Base-by-base conservation (phyloP, 2,329 filamentous ascomycete species). In the Paradendryphiella salina region DNA sequence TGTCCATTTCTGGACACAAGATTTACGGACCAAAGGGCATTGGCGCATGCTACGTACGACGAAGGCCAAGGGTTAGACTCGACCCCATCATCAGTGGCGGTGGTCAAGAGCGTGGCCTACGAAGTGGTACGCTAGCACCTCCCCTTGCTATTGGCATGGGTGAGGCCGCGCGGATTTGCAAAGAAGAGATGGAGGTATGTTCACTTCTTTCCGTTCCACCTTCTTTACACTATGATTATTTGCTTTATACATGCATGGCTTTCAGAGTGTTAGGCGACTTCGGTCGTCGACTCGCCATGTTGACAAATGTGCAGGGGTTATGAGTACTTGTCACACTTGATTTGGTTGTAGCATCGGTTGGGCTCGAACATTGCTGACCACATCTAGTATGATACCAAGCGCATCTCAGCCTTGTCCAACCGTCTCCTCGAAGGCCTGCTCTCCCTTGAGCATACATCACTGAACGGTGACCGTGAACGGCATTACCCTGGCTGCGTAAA, bases 1-100 rank as follows among this genome's bases (percentile, higher is more conserved):
- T 99, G 93, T 97, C 93, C 23, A 96, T 99, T 54, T 97, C 94
- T 7, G 92, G 90, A 23, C 94, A 99, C 78, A 99, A 99, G 77
- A 96, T 99, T 46, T 99, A 99, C 71, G 94, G 94, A 20, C 94
- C 94, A 46, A 99, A 96, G 80, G 94, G 94, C 28, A 89, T 99
- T 50, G 94, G 94, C 52, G 94, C 94, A 51, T 99, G 94, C 77
- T 99, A 93, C 69, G 90, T 99, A 40, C 88, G 94, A 67, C 85
- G 94, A 77, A 84, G 94, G 50, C 94, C 94, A 1, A 86, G 93
- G 73, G 94, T 99, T 62, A 89, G 94, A 75, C 79, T 99, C 50
- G 94, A 99, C 52, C 94, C 94, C 42, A 87, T 99, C 71, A 99
- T 99, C 77, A 95, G 85, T 48, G 94, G 94, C 54, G 94, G 94